Evolutionary conservation across 2,329 filamentous ascomycete species (phyloP), one percentile per base, ranked within the genome.

Genomic region (Aureobasidium sp.): DNA sequence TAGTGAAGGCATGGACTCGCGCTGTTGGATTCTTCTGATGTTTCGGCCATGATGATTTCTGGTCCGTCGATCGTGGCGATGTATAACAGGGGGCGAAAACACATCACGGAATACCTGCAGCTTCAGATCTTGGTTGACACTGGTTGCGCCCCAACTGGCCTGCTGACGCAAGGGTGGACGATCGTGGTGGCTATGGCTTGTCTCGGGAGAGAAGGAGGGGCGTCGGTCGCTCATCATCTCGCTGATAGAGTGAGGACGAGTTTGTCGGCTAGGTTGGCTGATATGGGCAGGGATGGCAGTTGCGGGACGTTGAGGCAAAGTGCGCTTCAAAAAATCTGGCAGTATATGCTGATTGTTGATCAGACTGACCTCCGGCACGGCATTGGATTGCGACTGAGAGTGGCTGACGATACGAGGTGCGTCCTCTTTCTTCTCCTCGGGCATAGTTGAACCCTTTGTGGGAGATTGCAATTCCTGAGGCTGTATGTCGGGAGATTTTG

Each of bases 271-370:
- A 3, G 49, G 29, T 27, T 47, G 40, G 8, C 48, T 24, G 24
- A 61, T 31, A 42, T 53, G 60, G n/a, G 48, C n/a, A 33, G 60
- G 60, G 31, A 61, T 31, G 14, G 59, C 53, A 19, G 62, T 67
- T 68, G 71, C 39, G n/a, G 65, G 70, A 53, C 74, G 74, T 37
- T 72, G 79, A 35, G 85, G 79, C 19, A 86, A 80, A 60, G 86
- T 84, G 24, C 65, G 64, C 54, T 97, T 87, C 31, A 97, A 81
- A 68, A 89, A 90, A 49, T 90, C 85, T 1, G 93, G 93, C 45
- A 97, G 85, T 63, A 97, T 96, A 71, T 97, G 93, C 66, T 88
- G 85, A 71, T 97, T 97, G 72, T 97, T 92, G 70, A 93, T 90
- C 64, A 97, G 91, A 0, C 94, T 91, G 50, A 97, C 93, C 44